Percentiles rank a stretch among this genome's conserved stretches.
Evolutionary conservation across 352 stramenopile genomes (phyloP).

Genomic region (Globisporangium splendens): DNA sequence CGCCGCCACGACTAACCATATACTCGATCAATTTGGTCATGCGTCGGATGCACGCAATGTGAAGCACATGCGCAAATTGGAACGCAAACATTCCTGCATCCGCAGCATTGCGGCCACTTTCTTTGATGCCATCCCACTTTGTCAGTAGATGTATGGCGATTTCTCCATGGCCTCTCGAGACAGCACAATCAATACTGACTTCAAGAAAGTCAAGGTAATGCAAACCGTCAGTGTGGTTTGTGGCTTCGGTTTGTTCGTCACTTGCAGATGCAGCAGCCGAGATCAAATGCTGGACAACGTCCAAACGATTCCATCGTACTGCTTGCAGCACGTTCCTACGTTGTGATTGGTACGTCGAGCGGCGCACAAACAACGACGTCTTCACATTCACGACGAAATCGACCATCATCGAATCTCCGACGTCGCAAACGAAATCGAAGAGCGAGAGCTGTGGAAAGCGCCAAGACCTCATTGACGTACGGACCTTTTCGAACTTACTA

Average conservation of each 20-base stretch:
- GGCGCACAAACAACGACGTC: slow-evolving; percentile 26
- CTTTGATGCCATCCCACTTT: slow-evolving; percentile 46
- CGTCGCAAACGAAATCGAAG: slow-evolving; percentile 37
- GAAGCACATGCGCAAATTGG: slow-evolving; percentile 62
- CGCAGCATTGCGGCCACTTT: slow-evolving; percentile 22
- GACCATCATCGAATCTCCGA: slow-evolving; percentile 23
- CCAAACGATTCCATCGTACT: slow-evolving; percentile 55
- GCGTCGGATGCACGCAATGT: slow-evolving; percentile 56
- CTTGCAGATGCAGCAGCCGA: background rate
- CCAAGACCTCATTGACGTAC: slow-evolving; percentile 32
- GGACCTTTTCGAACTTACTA: slow-evolving; percentile 21
- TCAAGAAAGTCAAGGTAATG: slow-evolving; percentile 65
- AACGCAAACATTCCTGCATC: slow-evolving; percentile 54
- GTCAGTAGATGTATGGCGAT: slow-evolving; percentile 55
- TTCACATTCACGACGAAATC: slow-evolving; percentile 27
- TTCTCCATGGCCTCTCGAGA: slow-evolving; percentile 55
- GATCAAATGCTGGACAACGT: slow-evolving; percentile 43
- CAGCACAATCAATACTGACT: slow-evolving; percentile 44
- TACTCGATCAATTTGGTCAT: slow-evolving; percentile 35
- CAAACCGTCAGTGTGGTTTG: slow-evolving; percentile 13
- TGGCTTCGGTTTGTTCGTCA: slow-evolving; percentile 7
- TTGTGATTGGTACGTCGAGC: slow-evolving; percentile 37
- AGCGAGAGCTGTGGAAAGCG: slow-evolving; percentile 35
- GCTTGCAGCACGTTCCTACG: slow-evolving; percentile 55
- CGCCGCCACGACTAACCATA: slow-evolving; percentile 51